Evolutionary conservation across 2,329 filamentous ascomycete species (phyloP).

Genomic region (Fonsecaea pedrosoi): DNA sequence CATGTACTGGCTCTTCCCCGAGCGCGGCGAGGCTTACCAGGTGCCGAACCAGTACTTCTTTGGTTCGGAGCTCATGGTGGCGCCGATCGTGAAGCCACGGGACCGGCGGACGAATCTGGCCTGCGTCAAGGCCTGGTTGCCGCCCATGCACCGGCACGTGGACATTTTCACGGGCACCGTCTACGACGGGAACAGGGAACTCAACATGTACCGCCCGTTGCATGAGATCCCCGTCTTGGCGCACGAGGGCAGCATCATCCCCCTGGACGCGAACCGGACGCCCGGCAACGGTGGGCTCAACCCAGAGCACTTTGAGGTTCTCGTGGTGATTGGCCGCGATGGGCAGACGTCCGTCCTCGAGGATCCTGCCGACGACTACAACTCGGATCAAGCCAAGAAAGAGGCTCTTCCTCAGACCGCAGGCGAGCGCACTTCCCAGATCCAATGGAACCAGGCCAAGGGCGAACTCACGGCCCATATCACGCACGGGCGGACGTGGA

Average conservation of each 20-base stretch:
- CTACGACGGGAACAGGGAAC: slow-evolving; percentile 63
- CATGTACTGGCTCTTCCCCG: slow-evolving; percentile 67
- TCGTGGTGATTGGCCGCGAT: slow-evolving; percentile 54
- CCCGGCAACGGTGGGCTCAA: slow-evolving; percentile 58
- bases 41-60: slow-evolving; percentile 67
- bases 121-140: slow-evolving; percentile 63
- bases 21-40: slow-evolving; percentile 60
- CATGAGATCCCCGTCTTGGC: slow-evolving; percentile 61
- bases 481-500: slow-evolving; percentile 30
- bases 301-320: slow-evolving; percentile 57
- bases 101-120: slow-evolving; percentile 57
- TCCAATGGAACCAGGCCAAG: slow-evolving; percentile 37
- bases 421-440: slow-evolving; percentile 41
- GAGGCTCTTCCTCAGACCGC: slow-evolving; percentile 11
- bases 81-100: slow-evolving; percentile 62
- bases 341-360: slow-evolving; percentile 58
- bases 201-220: slow-evolving; percentile 60
- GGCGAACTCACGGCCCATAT: slow-evolving; percentile 35
- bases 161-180: slow-evolving; percentile 65
- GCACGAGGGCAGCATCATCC: slow-evolving; percentile 64
- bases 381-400: slow-evolving; percentile 25
- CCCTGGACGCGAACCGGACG: slow-evolving; percentile 56
- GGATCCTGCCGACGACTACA: slow-evolving; percentile 45
- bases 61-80: slow-evolving; percentile 63
- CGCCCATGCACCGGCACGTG: slow-evolving; percentile 57